phyloP scores from a whole-genome alignment of 2,329 filamentous ascomycete species.

The Cucurbitaria berberidis region DNA sequence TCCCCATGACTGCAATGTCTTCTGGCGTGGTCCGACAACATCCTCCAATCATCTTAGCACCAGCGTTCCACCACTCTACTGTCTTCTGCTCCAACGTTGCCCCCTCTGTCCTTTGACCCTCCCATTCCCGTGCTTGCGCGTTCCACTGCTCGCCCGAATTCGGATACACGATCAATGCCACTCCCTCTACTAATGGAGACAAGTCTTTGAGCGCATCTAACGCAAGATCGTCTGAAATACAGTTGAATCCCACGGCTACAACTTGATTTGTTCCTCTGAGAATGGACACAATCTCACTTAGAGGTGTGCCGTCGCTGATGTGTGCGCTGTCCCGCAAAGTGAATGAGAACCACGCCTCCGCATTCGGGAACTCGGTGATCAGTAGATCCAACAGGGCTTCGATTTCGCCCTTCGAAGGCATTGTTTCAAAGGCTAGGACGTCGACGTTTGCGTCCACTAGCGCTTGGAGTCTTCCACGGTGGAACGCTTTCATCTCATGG shows the following conservation, averaged over 20 bases:
- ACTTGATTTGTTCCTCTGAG: slow-evolving; percentile 42
- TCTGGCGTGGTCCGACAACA: slow-evolving; percentile 55
- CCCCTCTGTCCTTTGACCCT: slow-evolving; percentile 33
- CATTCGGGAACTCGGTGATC: slow-evolving; percentile 43
- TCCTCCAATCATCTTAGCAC: slow-evolving; percentile 54
- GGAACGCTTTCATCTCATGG: slow-evolving; percentile 50
- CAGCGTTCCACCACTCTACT: slow-evolving; percentile 42
- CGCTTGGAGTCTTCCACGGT: slow-evolving; percentile 51
- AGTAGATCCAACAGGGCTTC: slow-evolving; percentile 50
- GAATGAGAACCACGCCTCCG: slow-evolving; percentile 52
- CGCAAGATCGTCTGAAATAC: slow-evolving; percentile 47
- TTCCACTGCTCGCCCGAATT: slow-evolving; percentile 58
- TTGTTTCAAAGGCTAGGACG: slow-evolving; percentile 55
- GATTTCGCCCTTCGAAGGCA: slow-evolving; percentile 51
- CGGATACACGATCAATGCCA: slow-evolving; percentile 50
- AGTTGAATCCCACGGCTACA: slow-evolving; percentile 55
- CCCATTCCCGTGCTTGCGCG: slow-evolving; percentile 48
- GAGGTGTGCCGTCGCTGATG: slow-evolving; percentile 52
- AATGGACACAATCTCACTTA: slow-evolving; percentile 40
- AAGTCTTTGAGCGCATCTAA: slow-evolving; percentile 44
- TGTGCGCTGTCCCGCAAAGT: slow-evolving; percentile 46
- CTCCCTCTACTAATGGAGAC: slow-evolving; percentile 34
- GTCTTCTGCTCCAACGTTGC: slow-evolving; percentile 35
- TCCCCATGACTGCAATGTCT: slow-evolving; percentile 47
- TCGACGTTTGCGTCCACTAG: slow-evolving; percentile 52